Evolutionary conservation across 202 grass and related monocot species (phyloP), one percentile per base, ranked within the genome.

Genomic region (Setaria italica): DNA sequence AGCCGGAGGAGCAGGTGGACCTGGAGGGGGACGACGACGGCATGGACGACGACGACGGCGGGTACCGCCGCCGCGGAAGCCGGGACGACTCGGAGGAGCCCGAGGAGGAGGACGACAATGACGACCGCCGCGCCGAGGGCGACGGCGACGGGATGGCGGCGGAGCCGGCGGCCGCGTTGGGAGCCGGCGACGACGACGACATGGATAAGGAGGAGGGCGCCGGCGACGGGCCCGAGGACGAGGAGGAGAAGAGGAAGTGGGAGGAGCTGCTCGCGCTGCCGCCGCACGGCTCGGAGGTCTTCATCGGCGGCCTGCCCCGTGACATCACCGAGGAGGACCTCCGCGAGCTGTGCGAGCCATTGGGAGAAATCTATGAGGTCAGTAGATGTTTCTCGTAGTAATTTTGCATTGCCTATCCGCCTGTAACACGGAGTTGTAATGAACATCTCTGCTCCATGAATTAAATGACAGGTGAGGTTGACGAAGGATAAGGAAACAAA

Each of bases 1-100:
- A 98, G 89, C 90, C 90, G 62, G 97, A 99, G 87, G 97, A 99
- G 85, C 97, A 99, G 88, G 72, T 99, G 32, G 97, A 99, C 78
- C 85, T 96, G 74, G 97, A 99, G 19, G 97, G 91, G 35, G 97
- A 99, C 80, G 88, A 95, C 47, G 90, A 91, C 82, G 65, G 92
- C 78, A 93, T 95, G 83, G 95, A 94, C 30, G 92, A 89, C 48
- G 87, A 91, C 37, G 87, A 89, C 32, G 76, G 67, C 21, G 80
- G 67, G 58, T 88, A 90, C 86, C 83, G 81, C 70, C 89, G 85
- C 70, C 77, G 57, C 71, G 10, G 70, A 3, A 49, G 77, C 11
- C 74, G 67, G 3, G 89, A 85, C 5, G 85, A 85, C 64, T 85
- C 77, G 7, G 80, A 87, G 68, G 89, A 94, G 33, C 89, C 77